Conservation (phyloP, 768 basidiomycete genomes). For the Suillus clintonianus region DNA sequence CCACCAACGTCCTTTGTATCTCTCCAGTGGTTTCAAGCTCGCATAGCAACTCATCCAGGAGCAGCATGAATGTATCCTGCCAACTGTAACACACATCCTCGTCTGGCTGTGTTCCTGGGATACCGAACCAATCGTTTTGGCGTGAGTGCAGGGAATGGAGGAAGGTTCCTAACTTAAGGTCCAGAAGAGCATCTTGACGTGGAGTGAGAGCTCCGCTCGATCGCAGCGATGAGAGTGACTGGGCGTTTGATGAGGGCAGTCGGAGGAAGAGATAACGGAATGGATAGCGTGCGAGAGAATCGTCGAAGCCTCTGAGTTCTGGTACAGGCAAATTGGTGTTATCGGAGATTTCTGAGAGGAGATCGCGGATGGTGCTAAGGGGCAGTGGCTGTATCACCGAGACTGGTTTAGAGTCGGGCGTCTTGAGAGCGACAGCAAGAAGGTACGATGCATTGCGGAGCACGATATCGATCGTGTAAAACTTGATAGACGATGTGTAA, state of each 20-base stretch:
- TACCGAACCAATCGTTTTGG: constrained; percentile 80
- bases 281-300: constrained; percentile 45
- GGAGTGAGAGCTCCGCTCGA: constrained; percentile 29
- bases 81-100: constrained; percentile 55
- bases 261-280: constrained; percentile 51
- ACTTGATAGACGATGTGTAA: constrained; percentile 26
- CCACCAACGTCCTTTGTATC: constrained; percentile 35
- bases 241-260: constrained; percentile 31
- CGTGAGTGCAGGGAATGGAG: constrained; percentile 66
- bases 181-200: constrained; percentile 46
- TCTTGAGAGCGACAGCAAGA: constrained; percentile 18
- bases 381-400: constrained; percentile 21
- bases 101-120: constrained; percentile 35
- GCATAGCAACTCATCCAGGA: constrained; percentile 59
- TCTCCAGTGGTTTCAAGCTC: constrained; percentile 26
- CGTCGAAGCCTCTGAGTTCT: constrained; percentile 47
- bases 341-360: constrained; percentile 44
- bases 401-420: constrained; percentile 10
- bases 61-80: constrained; percentile 70
- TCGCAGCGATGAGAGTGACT: constrained; percentile 40
- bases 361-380: constrained; percentile 35
- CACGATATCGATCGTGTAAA: constrained; percentile 29
- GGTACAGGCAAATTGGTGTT: constrained; percentile 54
- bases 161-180: constrained; percentile 61
- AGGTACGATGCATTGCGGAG: constrained; percentile 20